Evolutionary conservation across 495 filamentous ascomycete species (phyloP), one percentile per base, ranked within the genome.

Genomic region (Penicillium diatomitis): DNA sequence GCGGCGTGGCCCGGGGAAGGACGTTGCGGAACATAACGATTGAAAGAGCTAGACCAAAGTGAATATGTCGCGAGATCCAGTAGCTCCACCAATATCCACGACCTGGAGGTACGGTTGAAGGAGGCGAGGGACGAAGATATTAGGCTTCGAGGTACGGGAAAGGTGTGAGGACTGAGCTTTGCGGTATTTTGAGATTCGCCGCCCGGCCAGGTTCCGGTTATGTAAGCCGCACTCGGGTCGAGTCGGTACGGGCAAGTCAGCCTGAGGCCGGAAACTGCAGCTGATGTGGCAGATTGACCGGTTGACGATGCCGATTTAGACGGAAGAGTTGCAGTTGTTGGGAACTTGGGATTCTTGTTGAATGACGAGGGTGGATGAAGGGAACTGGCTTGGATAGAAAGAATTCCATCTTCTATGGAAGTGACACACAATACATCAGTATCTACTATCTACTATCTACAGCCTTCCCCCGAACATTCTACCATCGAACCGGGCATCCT

Each of bases 1-100:
- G 80, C 63, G 81, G 78, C 55, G 76, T 70, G 55, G 78, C 70
- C 72, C 82, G 76, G 56, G 83, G 81, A 69, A 88, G 67, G 63
- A 86, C 70, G 69, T 81, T 79, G 50, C 84, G 78, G 68, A 89
- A 80, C 87, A 92, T 91, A 60, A 59, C 54, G 65, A 63, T 43
- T 57, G 41, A 53, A 55, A 63, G 58, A 46, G 3, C 56, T 48
- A 46, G 59, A 50, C 63, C 54, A 44, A 38, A 55, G 61, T 20
- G 46, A 57, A 59, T 4, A 52, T 62, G 49, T 28, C 38, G 49
- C 36, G 60, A 57, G 32, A 42, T 47, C 36, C 54, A 48, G 31
- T 49, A 46, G 56, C 55, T 59, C 67, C 68, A 65, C 67, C 60
- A 51, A 56, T 46, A 51, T 32, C 54, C 47, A 37, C 42, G 57